Evolutionary conservation across 768 basidiomycete genomes (phyloP).

Genomic region (Cantharellus cinnabarinus): DNA sequence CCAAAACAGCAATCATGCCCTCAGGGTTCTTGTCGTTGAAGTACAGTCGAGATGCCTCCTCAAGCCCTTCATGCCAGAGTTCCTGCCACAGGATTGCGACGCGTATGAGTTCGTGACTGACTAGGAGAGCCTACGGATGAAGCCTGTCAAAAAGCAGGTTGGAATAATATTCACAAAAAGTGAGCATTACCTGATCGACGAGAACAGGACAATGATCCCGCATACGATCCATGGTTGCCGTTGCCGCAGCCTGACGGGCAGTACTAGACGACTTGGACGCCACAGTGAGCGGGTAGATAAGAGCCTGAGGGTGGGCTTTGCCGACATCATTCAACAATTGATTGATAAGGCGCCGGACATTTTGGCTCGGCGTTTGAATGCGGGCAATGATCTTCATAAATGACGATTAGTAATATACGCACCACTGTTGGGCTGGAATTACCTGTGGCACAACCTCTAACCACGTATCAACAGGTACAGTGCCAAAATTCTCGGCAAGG

Average conservation of each 20-base stretch:
- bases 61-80: conserved; percentile 93
- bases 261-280: conserved; percentile 87
- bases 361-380: conserved; percentile 80
- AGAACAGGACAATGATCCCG: conserved; percentile 71
- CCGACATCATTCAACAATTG: conserved; percentile 80
- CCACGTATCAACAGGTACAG: conserved; percentile 94
- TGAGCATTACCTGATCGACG: conserved; percentile 54
- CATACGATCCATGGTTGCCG: conserved; percentile 81
- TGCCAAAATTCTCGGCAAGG: conserved; percentile 68
- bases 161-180: background rate
- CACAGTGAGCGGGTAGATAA: conserved; percentile 89
- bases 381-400: conserved; percentile 75
- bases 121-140: conserved; percentile 43
- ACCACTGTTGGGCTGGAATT: conserved; percentile 8
- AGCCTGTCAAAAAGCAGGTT: background rate
- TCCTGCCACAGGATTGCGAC: conserved; percentile 99
- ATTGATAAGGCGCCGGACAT: conserved; percentile 77
- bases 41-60: conserved; percentile 90
- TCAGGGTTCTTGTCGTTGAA: conserved; percentile 95
- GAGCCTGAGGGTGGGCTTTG: conserved; percentile 88
- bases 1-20: conserved; percentile 86
- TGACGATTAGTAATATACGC: background rate
- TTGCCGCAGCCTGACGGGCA: conserved; percentile 62
- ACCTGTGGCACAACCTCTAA: conserved; percentile 97
- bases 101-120: conserved; percentile 87